Evolutionary conservation across 2,329 filamentous ascomycete species (phyloP), one percentile per base, ranked within the genome.

Genomic region (Diaporthe sp.): DNA sequence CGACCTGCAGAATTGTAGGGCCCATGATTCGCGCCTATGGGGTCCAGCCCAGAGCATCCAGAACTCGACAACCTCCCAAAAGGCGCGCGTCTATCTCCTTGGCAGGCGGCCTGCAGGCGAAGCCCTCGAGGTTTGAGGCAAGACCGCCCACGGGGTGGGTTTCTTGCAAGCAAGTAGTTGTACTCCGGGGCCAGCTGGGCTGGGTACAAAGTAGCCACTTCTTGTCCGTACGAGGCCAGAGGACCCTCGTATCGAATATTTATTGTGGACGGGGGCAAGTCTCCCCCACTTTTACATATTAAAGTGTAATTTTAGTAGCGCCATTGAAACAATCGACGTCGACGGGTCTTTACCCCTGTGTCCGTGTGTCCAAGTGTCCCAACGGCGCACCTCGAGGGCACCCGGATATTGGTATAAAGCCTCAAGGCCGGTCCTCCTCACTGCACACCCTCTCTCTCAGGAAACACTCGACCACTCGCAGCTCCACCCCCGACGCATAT

Each of bases 21-120:
- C 34, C 34, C 22, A 68, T 53, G 65, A 68, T 53, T 53, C 31
- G 65, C 46, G 65, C 65, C 65, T 68, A 68, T 68, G 22, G 46
- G 46, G 31, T 28, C 31, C 65, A 68, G 65, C 65, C 46, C 49
- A 25, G 17, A 5, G 34, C 49, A 55, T 42, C 65, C 65, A 70
- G 49, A 55, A 55, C 65, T 70, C 65, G 9, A 70, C 13, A 25
- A 25, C 46, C 9, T n/a, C 17, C 65, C n/a, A 70, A 70, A 70
- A 55, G 61, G 65, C 65, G 65, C 65, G 65, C 65, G 65, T 70
- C 65, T 70, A 70, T 70, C 34, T 55, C 8, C 65, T 55, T 70
- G 65, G 65, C 65, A 55, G 49, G n/a, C 49, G n/a, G 37, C 49
- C 49, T 31, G 28, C 13, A 31, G 65, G 65, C 65, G 46, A 55